Evolutionary conservation across 2,329 filamentous ascomycete species (phyloP), one percentile per base, ranked within the genome.

Genomic region (Zarea fungicola): DNA sequence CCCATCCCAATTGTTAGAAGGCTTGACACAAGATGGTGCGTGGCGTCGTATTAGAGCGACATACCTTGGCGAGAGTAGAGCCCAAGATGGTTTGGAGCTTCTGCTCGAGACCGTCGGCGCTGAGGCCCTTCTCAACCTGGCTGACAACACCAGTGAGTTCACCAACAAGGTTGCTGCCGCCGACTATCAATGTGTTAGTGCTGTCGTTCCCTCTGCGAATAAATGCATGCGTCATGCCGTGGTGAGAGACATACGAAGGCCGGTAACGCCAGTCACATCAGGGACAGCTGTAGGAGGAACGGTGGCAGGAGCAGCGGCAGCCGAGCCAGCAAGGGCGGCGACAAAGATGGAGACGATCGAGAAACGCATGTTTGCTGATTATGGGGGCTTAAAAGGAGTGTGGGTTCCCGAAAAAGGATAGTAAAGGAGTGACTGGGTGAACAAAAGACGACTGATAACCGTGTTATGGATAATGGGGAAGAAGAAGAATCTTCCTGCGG

Each of bases 361-460:
- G 54, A 55, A 56, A 45, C 54, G 56, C 55, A 59, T 59, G 3
- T 52, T 56, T 47, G 32, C 39, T 32, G 31, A 29, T 32, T 43
- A 23, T 21, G 34, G 34, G 16, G 16, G 8, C 7, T 39, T 31
- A 11, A 49, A 49, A 43, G n/a, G 48, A 45, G 48, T 45, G 48
- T 49, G 35, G 34, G 37, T 14, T 50, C 48, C 48, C 45, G 26
- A 29, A 41, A 40, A 43, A 50, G 48, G 48, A 50, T 39, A 31
- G 6, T 41, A 48, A 51, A 48, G 16, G 49, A 51, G 49, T 51
- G 43, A 43, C 31, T 51, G 32, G 37, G 21, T 22, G 26, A 26
- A 40, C n/a, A 39, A 44, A 40, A n/a, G 19, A 35, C 5, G 36
- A 34, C 14, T 13, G 34, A 25, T 13, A 14, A 16, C 8, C 28